Evolutionary conservation across 2,329 filamentous ascomycete genomes (phyloP).

Genomic region (Teratosphaeria nubilosa): DNA sequence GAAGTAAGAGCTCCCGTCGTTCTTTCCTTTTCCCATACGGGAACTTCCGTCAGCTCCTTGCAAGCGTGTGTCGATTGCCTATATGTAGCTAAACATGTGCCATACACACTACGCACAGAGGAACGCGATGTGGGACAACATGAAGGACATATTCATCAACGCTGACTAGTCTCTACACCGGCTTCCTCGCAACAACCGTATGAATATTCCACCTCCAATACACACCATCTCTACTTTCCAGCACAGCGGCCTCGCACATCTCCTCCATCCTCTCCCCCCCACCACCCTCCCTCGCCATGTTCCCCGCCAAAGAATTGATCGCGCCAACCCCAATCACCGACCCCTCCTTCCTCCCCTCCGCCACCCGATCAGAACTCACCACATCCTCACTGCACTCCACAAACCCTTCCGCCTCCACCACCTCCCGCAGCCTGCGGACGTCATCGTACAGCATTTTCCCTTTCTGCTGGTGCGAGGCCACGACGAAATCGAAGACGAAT

Average conservation of each 20-base stretch:
- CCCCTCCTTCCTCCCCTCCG: constrained; percentile 3
- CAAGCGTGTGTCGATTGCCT: no score
- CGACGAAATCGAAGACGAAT: neutral
- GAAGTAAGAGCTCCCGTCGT: neutral
- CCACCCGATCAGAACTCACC: constrained; percentile 10
- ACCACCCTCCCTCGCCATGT: neutral
- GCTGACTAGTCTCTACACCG: neutral
- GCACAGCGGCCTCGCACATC: constrained; percentile 1
- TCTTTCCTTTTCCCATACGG: neutral
- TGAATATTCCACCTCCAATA: constrained; percentile 9
- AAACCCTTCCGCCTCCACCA: constrained; percentile 5
- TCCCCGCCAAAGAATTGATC: neutral
- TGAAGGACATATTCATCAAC: neutral
- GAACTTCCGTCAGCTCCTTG: neutral
- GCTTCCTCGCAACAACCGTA: constrained; percentile 6
- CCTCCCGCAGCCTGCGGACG: neutral
- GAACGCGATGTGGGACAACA: no score
- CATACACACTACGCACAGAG: no score
- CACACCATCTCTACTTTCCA: constrained; percentile 4
- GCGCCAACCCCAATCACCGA: constrained; percentile 1
- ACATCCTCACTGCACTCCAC: constrained; percentile 7
- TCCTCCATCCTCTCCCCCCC: neutral
- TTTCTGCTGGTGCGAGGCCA: neutral
- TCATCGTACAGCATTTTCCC: neutral
- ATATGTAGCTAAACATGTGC: no score